phyloP scores from a whole-genome alignment of 495 filamentous ascomycete species.

The Annulohypoxylon stygium region DNA sequence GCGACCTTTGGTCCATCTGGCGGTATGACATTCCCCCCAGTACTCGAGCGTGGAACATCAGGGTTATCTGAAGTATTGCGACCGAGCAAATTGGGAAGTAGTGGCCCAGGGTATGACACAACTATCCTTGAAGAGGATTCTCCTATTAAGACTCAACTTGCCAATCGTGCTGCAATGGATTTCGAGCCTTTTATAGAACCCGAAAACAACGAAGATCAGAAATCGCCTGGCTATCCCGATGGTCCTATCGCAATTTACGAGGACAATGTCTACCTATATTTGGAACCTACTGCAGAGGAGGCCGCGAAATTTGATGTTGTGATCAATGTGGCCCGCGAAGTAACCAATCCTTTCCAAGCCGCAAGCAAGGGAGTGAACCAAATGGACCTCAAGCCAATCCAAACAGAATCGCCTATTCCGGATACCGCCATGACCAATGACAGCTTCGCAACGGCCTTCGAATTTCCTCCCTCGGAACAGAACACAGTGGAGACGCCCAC shows the following conservation, averaged over 20 bases:
- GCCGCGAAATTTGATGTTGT: slow-evolving; percentile 90
- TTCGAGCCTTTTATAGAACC: slow-evolving; percentile 65
- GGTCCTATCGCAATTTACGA: slow-evolving; percentile 94
- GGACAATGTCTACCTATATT: slow-evolving; percentile 90
- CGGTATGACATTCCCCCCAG: slow-evolving; percentile 66
- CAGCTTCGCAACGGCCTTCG: slow-evolving; percentile 81
- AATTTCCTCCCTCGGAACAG: slow-evolving; percentile 60
- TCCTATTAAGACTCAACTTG: slow-evolving; percentile 72
- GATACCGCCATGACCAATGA: slow-evolving; percentile 76
- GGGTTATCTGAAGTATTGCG: slow-evolving; percentile 64
- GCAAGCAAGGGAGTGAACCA: slow-evolving; percentile 48
- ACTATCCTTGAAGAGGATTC: slow-evolving; percentile 82
- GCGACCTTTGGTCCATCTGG: slow-evolving; percentile 65
- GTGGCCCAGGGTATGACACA: slow-evolving; percentile 50
- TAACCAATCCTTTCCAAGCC: slow-evolving; percentile 83
- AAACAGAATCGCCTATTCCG: slow-evolving; percentile 62
- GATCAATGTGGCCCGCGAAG: slow-evolving; percentile 95
- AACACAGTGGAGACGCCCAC: slow-evolving; percentile 60
- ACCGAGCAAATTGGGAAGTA: slow-evolving; percentile 55
- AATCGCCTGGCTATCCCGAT: slow-evolving; percentile 91
- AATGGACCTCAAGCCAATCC: slow-evolving; percentile 52
- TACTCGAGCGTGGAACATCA: slow-evolving; percentile 62
- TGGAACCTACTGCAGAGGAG: slow-evolving; percentile 89
- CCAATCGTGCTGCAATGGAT: slow-evolving; percentile 65
- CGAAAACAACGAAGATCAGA: slow-evolving; percentile 76